Evolutionary conservation across 805 yeast genomes (phyloP).

Genomic region (Nakazawaea siamensis): DNA sequence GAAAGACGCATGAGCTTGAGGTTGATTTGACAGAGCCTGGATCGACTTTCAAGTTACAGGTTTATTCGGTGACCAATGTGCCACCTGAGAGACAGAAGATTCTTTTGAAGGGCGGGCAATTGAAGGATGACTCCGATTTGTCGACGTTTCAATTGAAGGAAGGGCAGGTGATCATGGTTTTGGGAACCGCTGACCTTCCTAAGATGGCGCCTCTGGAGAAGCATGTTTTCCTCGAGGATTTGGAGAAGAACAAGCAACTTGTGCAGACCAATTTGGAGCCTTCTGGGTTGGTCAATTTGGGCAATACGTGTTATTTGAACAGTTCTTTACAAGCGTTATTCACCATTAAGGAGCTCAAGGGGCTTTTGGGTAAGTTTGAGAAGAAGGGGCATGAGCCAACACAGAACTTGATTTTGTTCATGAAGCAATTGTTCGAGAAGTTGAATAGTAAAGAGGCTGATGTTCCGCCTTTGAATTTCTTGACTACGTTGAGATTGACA

Average conservation of each 20-base stretch:
- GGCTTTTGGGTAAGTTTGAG: conserved; percentile 19
- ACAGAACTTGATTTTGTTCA: conserved; percentile 20
- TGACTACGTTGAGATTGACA: conserved; percentile 53
- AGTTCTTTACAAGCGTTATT: conserved; percentile 55
- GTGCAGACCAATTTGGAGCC: conserved; percentile 38
- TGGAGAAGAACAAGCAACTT: conserved; percentile 35
- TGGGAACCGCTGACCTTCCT: conserved; percentile 81
- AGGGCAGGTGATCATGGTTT: conserved; percentile 70
- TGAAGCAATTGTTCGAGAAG: conserved; percentile 36
- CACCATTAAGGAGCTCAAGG: conserved; percentile 33
- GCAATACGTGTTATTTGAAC: conserved; percentile 74
- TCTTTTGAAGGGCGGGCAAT: conserved; percentile 81
- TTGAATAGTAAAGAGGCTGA: conserved; percentile 33
- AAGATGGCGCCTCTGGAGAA: conserved; percentile 41
- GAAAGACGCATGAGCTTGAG: conserved; percentile 53
- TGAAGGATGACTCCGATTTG: conserved; percentile 57
- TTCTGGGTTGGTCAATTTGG: conserved; percentile 59
- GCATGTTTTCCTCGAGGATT: conserved; percentile 62
- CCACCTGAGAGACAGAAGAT: conserved; percentile 90
- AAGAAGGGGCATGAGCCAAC: conserved; percentile 11
- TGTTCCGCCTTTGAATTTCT: conserved; percentile 63
- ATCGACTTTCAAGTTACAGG: conserved; percentile 53
- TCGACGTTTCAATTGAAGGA: conserved; percentile 47
- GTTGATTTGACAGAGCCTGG: conserved; percentile 52
- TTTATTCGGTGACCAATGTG: conserved; percentile 67